phyloP scores from a whole-genome alignment of 2,329 filamentous ascomycete genomes.

The Aspergillus vadensis region DNA sequence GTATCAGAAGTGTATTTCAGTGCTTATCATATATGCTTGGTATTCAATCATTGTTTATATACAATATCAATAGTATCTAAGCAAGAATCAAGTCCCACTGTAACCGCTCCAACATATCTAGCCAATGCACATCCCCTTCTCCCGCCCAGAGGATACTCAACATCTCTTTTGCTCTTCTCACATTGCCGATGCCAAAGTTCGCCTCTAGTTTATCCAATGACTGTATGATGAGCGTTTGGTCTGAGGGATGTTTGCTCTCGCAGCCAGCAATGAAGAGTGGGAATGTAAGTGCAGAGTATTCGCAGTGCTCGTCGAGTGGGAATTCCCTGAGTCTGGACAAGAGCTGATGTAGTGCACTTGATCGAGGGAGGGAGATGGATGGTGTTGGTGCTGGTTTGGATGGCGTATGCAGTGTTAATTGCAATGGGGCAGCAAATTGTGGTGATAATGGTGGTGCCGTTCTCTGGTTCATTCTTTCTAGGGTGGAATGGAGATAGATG shows the following conservation, averaged over 20 bases:
- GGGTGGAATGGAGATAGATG: conserved; percentile 40
- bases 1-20: too few species aligned
- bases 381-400: neutral
- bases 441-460: neutral
- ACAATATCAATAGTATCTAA: conserved; percentile 9
- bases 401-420: too few species aligned
- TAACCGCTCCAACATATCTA: conserved; percentile 35
- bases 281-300: conserved; percentile 42
- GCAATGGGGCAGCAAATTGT: neutral
- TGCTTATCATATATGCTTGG: too few species aligned
- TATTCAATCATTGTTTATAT: too few species aligned
- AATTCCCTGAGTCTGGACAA: conserved; percentile 28
- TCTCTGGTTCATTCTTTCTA: conserved; percentile 30
- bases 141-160: conserved; percentile 31
- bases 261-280: conserved; percentile 42
- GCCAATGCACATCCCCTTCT: conserved; percentile 29
- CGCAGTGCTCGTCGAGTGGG: conserved; percentile 37
- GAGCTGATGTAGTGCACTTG: conserved; percentile 30
- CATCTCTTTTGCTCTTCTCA: conserved; percentile 35
- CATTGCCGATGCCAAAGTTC: conserved; percentile 42
- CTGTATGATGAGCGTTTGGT: conserved; percentile 29
- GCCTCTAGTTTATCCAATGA: conserved; percentile 32
- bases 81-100: conserved; percentile 38
- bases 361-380: conserved; percentile 32
- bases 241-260: conserved; percentile 27